Evolutionary conservation across 129 eudicot genomes (phyloP), one percentile per base, ranked within the genome.

Genomic region (Gnaphalium uliginosum): DNA sequence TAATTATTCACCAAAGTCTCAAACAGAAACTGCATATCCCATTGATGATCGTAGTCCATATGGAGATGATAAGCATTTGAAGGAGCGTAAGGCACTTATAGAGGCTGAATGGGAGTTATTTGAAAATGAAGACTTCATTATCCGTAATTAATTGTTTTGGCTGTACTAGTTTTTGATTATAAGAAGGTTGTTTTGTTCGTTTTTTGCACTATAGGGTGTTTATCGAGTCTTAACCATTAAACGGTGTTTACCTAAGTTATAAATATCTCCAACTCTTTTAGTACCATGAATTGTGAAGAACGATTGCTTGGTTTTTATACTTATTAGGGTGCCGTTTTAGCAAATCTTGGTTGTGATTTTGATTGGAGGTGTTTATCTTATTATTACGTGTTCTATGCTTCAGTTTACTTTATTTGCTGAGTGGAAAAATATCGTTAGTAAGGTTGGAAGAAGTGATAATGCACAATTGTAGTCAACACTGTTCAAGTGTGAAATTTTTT

Each of bases 41-140:
- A 21, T 25, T 54, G 59, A n/a, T n/a, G 73, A 74, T 22, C 14
- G 59, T 23, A 25, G 58, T 68, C 27, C 65, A 10, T 15, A 50
- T 62, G 85, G 51, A 39, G 82, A 69, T 6, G 76, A n/a, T 32
- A 51, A 58, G 43, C 22, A 51, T 2, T 25, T 10, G 39, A 69
- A 77, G 69, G 83, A 51, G 27, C 24, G 64, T 15, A 85, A 81
- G 64, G 78, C 27, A 77, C 79, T 69, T 79, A 13, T 57, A 8
- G 98, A 92, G 39, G 98, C 86, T 3, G 98, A 74, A 37, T 92
- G 98, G 98, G 92, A 88, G 37, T 54, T 88, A 9, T 85, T 79
- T 27, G 88, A 87, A 14, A 66, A 58, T 6, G 30, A 9, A 26
- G 87, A 80, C 1, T 43, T 46, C 18, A 3, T 46, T 3, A 46